Evolutionary conservation across 495 filamentous ascomycete species (phyloP).

Genomic region (Pyrenopolyporus hunteri): DNA sequence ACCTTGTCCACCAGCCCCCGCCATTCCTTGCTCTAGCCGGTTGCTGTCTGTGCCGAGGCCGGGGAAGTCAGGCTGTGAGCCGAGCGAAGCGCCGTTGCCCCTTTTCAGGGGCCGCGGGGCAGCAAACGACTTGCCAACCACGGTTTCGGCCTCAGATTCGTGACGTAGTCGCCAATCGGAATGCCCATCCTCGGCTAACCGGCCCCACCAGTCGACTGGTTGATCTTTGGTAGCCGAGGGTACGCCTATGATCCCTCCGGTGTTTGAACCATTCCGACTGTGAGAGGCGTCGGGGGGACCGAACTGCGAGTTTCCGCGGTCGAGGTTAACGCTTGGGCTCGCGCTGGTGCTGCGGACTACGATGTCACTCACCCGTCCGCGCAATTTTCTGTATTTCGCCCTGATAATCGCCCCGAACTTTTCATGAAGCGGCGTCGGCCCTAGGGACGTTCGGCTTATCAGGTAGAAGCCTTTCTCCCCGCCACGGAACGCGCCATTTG

Average conservation of each 20-base stretch:
- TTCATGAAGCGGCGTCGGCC: conserved; percentile 47
- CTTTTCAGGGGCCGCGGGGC: neutral
- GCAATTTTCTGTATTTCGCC: conserved; percentile 46
- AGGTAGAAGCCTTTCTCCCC: conserved; percentile 51
- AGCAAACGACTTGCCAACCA: neutral
- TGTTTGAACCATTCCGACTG: conserved; percentile 48
- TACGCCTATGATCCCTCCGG: too few species aligned
- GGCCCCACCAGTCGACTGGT: conserved; percentile 50
- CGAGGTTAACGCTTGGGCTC: conserved; percentile 54
- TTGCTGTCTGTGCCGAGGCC: too few species aligned
- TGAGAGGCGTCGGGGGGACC: conserved; percentile 46
- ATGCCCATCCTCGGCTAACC: conserved; percentile 46
- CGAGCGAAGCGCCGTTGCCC: conserved; percentile 13
- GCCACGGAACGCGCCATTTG: conserved; percentile 28
- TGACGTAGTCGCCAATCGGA: conserved; percentile 45
- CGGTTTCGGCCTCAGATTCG: conserved; percentile 10
- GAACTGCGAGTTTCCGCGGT: conserved; percentile 59
- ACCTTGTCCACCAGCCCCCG: conserved; percentile 32
- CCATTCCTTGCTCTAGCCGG: conserved; percentile 44
- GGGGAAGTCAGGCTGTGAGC: conserved; percentile 49
- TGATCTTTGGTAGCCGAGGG: conserved; percentile 41
- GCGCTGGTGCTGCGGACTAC: conserved; percentile 45
- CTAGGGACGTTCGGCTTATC: conserved; percentile 50
- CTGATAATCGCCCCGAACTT: conserved; percentile 47
- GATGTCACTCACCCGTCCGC: conserved; percentile 45